Evolutionary conservation across 2,329 filamentous ascomycete species (phyloP).

Genomic region (Myotisia sp.): DNA sequence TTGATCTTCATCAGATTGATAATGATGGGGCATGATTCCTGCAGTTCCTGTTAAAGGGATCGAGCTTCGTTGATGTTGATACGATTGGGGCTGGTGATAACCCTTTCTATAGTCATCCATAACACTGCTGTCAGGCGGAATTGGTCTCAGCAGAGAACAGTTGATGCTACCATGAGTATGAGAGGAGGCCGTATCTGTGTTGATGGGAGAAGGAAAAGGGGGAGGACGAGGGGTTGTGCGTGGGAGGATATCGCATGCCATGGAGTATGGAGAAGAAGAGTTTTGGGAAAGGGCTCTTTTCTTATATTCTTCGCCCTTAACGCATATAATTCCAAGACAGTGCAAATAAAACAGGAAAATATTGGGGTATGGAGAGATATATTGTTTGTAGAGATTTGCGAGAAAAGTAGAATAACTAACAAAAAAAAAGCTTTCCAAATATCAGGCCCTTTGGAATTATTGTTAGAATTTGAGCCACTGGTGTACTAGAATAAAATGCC

Average conservation of each 20-base stretch:
- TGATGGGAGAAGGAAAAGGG: constrained; percentile 1
- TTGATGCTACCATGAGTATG: constrained; percentile 1
- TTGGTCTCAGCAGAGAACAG: constrained; percentile 1
- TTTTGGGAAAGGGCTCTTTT: too few species aligned
- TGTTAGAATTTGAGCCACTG: constrained; percentile 1
- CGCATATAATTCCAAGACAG: too few species aligned
- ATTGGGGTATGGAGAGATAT: too few species aligned
- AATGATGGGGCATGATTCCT: constrained; percentile 16
- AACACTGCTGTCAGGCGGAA: constrained; percentile 2
- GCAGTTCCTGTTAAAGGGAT: constrained; percentile 7
- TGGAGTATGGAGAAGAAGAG: background rate
- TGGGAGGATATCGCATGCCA: constrained; percentile 3
- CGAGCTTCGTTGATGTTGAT: background rate
- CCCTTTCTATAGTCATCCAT: constrained; percentile 3
- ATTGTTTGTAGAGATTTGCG: too few species aligned
- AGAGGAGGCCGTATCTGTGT: constrained; percentile 1
- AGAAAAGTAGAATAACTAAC: constrained; percentile 3
- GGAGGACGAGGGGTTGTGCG: background rate
- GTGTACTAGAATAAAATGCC: too few species aligned
- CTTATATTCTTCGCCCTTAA: too few species aligned
- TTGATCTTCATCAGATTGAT: constrained; percentile 15
- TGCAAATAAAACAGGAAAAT: too few species aligned
- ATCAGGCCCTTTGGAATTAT: background rate
- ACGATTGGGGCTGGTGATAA: background rate
- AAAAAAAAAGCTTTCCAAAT: constrained; percentile 1